These are phyloP conservation scores for Colletotrichum destructivum DNA, from an alignment of 2,329 filamentous ascomycete species.

Conservation along the genomic window DNA sequence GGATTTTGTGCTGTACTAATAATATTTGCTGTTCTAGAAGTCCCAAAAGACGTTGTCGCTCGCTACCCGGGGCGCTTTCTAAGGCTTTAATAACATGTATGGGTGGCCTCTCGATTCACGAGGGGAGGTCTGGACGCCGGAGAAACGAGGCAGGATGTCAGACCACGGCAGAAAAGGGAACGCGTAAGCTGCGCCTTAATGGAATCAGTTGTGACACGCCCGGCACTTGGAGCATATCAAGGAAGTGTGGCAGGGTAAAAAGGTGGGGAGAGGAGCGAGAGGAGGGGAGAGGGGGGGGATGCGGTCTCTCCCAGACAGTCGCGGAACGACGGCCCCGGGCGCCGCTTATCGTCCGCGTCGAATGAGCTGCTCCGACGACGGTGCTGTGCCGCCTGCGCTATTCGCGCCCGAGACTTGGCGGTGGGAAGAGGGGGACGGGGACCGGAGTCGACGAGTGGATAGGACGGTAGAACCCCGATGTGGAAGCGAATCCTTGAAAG, in stretches of 20 bases:
- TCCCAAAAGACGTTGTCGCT: background rate
- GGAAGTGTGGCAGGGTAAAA: background rate
- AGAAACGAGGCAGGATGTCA: background rate
- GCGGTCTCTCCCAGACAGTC: background rate
- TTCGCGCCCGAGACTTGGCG: background rate
- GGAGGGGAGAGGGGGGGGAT: background rate
- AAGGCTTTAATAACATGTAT: too few species aligned
- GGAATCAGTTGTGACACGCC: background rate
- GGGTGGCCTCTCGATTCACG: too few species aligned
- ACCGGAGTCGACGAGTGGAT: background rate
- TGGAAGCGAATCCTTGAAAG: background rate
- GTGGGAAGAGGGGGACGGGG: background rate
- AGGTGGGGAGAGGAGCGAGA: background rate
- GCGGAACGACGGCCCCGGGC: slow-evolving; percentile 11
- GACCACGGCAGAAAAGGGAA: background rate
- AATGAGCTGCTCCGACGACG: background rate
- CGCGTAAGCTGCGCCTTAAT: background rate
- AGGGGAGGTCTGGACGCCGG: too few species aligned
- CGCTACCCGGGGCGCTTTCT: too few species aligned
- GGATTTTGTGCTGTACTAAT: too few species aligned
- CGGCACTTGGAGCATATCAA: background rate
- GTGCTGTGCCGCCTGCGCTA: background rate
- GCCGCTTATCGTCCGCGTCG: background rate
- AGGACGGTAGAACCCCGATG: background rate
- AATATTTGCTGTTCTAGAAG: background rate